phyloP scores from a whole-genome alignment of 345 rosid species.

The Murraya koenigii region DNA sequence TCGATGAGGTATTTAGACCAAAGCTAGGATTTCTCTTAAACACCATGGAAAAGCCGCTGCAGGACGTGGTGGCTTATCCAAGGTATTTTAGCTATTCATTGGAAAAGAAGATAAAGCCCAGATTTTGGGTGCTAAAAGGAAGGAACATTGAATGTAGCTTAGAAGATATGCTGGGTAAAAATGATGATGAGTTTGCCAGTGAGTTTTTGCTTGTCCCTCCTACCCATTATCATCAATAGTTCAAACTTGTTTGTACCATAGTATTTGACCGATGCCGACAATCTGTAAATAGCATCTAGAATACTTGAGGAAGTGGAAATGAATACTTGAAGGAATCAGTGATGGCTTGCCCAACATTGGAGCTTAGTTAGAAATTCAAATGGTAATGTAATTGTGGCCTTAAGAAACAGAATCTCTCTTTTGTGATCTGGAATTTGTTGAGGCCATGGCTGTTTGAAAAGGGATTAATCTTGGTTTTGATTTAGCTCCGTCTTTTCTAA shows the following conservation, averaged over 20 bases:
- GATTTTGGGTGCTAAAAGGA: constrained; percentile 66
- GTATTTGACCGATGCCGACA: neutral
- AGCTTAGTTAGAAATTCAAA: neutral
- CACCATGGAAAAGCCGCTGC: constrained; percentile 60
- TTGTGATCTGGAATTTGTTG: neutral
- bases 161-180: constrained; percentile 76
- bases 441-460: neutral
- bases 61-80: constrained; percentile 68
- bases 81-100: constrained; percentile 85
- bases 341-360: neutral
- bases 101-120: constrained; percentile 84
- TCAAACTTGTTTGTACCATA: neutral
- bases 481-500: neutral
- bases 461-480: neutral
- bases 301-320: too few species aligned
- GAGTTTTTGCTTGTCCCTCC: constrained; percentile 41
- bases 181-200: constrained; percentile 77
- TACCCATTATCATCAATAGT: constrained; percentile 4
- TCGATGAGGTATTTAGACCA: constrained; percentile 64
- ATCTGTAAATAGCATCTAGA: neutral
- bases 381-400: neutral
- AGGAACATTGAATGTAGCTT: constrained; percentile 60
- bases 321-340: neutral
- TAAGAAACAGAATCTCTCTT: neutral
- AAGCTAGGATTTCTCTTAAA: constrained; percentile 69